Evolutionary conservation across 2,329 filamentous ascomycete genomes (phyloP).

Genomic region (Colletotrichum siamense): DNA sequence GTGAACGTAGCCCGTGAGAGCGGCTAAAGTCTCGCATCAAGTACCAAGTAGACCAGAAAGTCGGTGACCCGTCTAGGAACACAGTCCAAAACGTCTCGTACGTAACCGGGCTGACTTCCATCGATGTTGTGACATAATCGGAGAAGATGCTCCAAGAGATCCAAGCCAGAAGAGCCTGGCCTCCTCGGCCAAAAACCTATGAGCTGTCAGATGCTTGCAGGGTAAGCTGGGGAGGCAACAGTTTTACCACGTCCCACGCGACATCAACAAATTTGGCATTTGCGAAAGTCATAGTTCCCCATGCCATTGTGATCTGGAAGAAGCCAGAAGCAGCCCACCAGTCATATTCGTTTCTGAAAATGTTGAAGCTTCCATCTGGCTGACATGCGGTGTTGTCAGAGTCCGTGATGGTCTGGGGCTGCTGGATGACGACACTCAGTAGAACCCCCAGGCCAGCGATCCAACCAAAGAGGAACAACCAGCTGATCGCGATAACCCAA

Average conservation of each 20-base stretch:
- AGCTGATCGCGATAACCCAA: not conserved
- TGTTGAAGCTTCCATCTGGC: constrained; percentile 21
- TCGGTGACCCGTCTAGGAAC: constrained; percentile 27
- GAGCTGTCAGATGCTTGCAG: not conserved
- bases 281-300: constrained; percentile 28
- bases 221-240: not conserved
- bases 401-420: not conserved
- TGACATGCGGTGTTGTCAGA: constrained; percentile 2
- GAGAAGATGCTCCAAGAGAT: constrained; percentile 32
- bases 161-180: constrained; percentile 29
- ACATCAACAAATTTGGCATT: constrained; percentile 31
- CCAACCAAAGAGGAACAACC: not conserved
- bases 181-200: constrained; percentile 31
- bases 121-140: constrained; percentile 29
- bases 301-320: constrained; percentile 22
- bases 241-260: constrained; percentile 30
- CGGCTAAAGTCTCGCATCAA: constrained; percentile 24
- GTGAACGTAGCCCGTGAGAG: constrained; percentile 25
- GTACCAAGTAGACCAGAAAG: constrained; percentile 21
- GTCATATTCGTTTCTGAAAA: not conserved
- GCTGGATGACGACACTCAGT: not conserved
- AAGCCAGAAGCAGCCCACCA: constrained; percentile 25
- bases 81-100: constrained; percentile 29
- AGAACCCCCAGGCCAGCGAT: not conserved
- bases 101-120: constrained; percentile 28